Evolutionary conservation across 2,329 filamentous ascomycete genomes (phyloP).

Genomic region (Scedosporium apiospermum): DNA sequence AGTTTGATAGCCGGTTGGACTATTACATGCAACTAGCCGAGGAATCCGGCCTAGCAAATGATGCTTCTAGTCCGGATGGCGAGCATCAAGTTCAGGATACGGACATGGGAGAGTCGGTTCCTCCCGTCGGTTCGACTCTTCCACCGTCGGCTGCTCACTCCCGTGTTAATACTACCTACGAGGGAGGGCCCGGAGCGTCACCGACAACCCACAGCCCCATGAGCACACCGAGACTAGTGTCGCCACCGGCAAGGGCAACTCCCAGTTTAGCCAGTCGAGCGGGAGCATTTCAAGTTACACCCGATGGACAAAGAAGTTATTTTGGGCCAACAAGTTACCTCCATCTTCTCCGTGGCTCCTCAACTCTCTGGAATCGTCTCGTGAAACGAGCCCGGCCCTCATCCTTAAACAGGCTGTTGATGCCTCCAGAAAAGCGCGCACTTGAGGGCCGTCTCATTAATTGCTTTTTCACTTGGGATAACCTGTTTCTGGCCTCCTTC

Average conservation of each 20-base stretch:
- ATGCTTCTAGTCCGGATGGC: neutral
- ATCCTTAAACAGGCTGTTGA: neutral
- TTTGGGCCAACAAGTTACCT: constrained; percentile 2
- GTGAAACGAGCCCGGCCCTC: neutral
- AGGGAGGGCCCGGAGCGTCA: neutral
- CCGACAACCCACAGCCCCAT: neutral
- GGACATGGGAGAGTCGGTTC: neutral
- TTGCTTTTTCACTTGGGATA: constrained; percentile 1
- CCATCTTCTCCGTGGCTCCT: neutral
- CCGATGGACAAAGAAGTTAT: neutral
- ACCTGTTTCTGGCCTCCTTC: neutral
- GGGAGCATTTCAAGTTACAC: neutral
- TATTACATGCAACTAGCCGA: constrained; percentile 7
- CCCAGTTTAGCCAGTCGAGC: neutral
- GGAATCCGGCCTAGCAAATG: neutral
- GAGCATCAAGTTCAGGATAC: neutral
- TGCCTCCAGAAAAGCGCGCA: neutral
- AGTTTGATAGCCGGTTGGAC: constrained; percentile 1
- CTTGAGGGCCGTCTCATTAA: neutral
- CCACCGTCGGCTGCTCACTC: too few species aligned
- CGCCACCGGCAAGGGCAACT: neutral
- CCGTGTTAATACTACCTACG: neutral
- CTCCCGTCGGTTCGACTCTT: neutral
- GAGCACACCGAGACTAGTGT: neutral
- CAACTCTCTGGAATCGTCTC: neutral